Evolutionary conservation across 2,329 filamentous ascomycete genomes (phyloP), one percentile per base, ranked within the genome.

Genomic region (Microcera coccophila): DNA sequence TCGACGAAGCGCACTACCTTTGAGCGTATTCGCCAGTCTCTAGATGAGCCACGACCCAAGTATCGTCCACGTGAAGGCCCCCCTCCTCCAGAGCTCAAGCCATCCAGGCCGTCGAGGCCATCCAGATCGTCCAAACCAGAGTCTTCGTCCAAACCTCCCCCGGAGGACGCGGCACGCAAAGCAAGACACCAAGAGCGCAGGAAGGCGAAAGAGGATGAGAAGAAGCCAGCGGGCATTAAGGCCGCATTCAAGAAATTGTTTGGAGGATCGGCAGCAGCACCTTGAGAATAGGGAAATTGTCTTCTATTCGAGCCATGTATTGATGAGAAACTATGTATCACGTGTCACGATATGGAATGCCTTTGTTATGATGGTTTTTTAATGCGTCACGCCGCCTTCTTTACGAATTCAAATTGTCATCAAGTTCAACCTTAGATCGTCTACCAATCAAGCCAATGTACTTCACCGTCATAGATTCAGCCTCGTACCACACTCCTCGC

Each of bases 141-240:
- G 18, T 60, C 53, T 41, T 35, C 44, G 17, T 17, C 39, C 11
- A 46, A 29, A 42, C 17, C 29, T 22, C 48, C 55, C 16, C 47
- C 62, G 2, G 65, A 67, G 45, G 57, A 66, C 47, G 58, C 51
- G 14, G 64, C 59, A 17, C 59, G 58, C 33, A 64, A 59, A 49
- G 67, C 62, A 31, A 62, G 65, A 37, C 58, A 60, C 17, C 47
- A 59, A 35, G 57, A 62, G 49, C 51, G 62, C 43, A 57, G 59
- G 52, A 64, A 50, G 47, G 63, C 54, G 28, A 57, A 54, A 34
- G 53, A 59, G 37, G 64, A 52, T 35, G 48, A 61, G 41, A 63
- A 57, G 56, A 63, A 61, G 46, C 38, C 57, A 39, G 49, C 54
- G 26, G 58, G 60, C 20, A 54, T 62, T 39, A 62, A 60, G 49